These are phyloP conservation scores for Orobanche coerulescens DNA, from an alignment of 257 asterid genomes.

Conservation along the genomic window DNA sequence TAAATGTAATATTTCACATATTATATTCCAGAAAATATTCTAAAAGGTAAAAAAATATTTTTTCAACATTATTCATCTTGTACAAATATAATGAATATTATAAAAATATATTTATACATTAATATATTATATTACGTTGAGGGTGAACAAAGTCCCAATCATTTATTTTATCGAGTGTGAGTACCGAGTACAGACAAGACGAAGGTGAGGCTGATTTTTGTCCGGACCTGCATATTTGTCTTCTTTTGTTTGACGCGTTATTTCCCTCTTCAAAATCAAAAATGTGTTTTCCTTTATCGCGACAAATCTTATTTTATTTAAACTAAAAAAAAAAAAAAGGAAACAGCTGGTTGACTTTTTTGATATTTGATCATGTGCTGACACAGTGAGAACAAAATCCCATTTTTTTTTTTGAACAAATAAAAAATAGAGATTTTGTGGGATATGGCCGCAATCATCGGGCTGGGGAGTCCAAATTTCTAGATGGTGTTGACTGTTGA, in stretches of 20 bases:
- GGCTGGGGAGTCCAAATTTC: constrained; percentile 33
- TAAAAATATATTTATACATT: too few relatives aligned
- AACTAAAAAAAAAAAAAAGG: neutral
- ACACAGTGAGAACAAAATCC: constrained; percentile 24
- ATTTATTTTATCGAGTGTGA: too few relatives aligned
- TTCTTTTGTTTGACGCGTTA: constrained; percentile 55
- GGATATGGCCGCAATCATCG: constrained; percentile 60
- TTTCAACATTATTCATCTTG: too few relatives aligned
- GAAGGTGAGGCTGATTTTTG: constrained; percentile 50
- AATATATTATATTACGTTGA: too few relatives aligned
- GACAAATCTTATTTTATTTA: neutral
- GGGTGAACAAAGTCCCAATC: too few relatives aligned
- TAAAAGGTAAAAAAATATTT: too few relatives aligned
- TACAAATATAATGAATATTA: too few relatives aligned
- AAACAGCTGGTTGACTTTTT: constrained; percentile 53
- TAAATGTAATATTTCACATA: too few relatives aligned
- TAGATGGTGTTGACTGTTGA: neutral
- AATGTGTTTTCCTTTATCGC: neutral
- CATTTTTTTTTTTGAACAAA: neutral
- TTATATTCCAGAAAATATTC: too few relatives aligned
- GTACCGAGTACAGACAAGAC: too few relatives aligned
- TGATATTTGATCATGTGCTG: constrained; percentile 35
- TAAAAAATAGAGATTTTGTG: neutral
- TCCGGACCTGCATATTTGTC: constrained; percentile 34
- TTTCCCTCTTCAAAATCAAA: constrained; percentile 34